Base-by-base conservation (phyloP, 2,329 filamentous ascomycete species). In the Ascochyta rabiei region DNA sequence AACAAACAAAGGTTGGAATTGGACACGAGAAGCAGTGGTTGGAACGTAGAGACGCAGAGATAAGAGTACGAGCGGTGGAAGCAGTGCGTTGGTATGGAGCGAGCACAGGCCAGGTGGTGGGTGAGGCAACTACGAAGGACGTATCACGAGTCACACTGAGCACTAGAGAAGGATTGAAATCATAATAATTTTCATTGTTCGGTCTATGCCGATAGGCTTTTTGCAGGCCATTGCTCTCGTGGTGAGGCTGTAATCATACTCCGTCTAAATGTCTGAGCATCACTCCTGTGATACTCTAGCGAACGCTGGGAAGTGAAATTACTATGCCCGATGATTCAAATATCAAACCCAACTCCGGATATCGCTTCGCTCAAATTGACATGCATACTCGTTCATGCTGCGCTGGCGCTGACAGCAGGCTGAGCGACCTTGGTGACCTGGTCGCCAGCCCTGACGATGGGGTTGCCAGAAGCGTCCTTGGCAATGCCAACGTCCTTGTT, bases 351-450 rank as follows among this genome's bases (percentile, higher is more conserved):
- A 73, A 73, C 69, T 69, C 70, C 70, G 50, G 67, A 65, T 66
- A 67, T 71, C 69, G 62, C 62, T 68, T 66, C 64, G 63, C 64
- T 63, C 57, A 66, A 56, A 51, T 53, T 52, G 44, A 56, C 44
- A 48, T 48, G 45, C 41, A 57, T 39, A 56, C 31, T 52, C 42
- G 41, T 31, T 46, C 53, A 93, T 69, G 92, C 92, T 61, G 92
- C 91, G 77, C 91, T 91, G 56, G 93, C 93, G 66, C 87, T 93
- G 60, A 88, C 86, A 50, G 90, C 85, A 39, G 93, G 91, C 75
- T 91, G 86, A 18, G 86, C 80, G 46, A 96, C 85, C 78, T 91
- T 91, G 65, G 93, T 97, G 56, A 90, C 85, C 79, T 97, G 93
- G 68, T 86, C 82, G 48, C 92, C 92, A 62, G 93, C 92, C 61